Conservation (phyloP, 805 yeast species). For the Myxozyma nipponensis region DNA sequence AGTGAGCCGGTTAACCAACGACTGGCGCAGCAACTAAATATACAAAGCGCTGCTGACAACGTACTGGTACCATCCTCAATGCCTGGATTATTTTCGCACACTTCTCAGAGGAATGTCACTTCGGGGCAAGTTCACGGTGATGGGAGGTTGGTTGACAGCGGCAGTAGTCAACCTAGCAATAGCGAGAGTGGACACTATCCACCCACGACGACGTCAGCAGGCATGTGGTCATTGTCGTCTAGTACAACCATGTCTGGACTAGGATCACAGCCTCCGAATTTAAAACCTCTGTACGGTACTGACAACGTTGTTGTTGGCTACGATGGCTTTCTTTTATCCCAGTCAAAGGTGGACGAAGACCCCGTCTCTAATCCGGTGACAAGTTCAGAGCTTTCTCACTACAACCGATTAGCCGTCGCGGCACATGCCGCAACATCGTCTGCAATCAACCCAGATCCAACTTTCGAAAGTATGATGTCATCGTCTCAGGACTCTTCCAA, state of each 20-base stretch:
- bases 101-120: too few species aligned
- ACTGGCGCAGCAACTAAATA: neutral
- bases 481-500: neutral
- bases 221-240: too few species aligned
- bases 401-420: slow-evolving; percentile 1
- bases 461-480: neutral
- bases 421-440: slow-evolving; percentile 3
- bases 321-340: slow-evolving; percentile 1
- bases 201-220: too few species aligned
- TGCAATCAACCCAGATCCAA: neutral
- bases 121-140: too few species aligned
- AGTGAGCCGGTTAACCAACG: neutral
- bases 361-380: neutral
- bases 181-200: too few species aligned
- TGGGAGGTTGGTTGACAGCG: too few species aligned
- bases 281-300: neutral
- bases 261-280: neutral
- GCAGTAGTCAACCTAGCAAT: too few species aligned
- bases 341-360: slow-evolving; percentile 1
- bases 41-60: neutral
- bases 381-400: slow-evolving; percentile 1
- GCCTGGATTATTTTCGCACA: neutral
- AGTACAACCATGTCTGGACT: too few species aligned
- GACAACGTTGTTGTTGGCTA: neutral
- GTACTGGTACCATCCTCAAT: neutral